Base-by-base conservation (phyloP, 2,329 filamentous ascomycete species). In the Cercospora brassicicola region DNA sequence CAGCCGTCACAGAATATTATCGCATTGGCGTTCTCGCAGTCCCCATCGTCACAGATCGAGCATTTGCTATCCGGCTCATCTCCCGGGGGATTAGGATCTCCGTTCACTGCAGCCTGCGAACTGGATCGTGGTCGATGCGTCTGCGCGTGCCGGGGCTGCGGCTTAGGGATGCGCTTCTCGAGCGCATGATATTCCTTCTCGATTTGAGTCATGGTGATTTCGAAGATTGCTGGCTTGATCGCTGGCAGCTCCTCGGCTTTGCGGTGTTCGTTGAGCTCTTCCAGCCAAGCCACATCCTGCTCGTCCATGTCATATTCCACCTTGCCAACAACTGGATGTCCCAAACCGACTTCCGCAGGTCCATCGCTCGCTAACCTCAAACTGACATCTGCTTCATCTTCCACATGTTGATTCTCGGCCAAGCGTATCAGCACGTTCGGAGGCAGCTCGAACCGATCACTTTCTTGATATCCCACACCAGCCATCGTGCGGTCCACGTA, bases 261-360 rank as follows among this genome's bases (percentile, higher is more conserved):
- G 67, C 95, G 88, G 74, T 91, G 89, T 11, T 84, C 82, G 75
- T 99, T 99, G 77, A 94, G 88, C 45, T 89, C 87, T 73, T 95
- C 91, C 28, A 99, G 84, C 95, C 95, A 99, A 82, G 94, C 93
- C 73, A 97, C 93, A 78, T 99, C 95, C 77, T 99, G 95, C 80
- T 99, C 95, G 77, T 99, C 95, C 95, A 99, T 99, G 79, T 99
- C 95, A 78, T 99, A 99, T 78, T 99, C 95, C 20, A 99, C 95
- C 66, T 92, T 89, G 11, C 93, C 92, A 45, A 96, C 77, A 10
- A 79, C 76, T 20, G 81, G 77, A 3, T 78, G 86, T 4, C 83
- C 81, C 45, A 83, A 80, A 63, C 86, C 83, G 5, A 81, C 77
- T 56, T 91, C 89, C 10, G 62, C 66, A n/a, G 72, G 72, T 8